Conservation (phyloP, 1,284 basidiomycete genomes). For the Ganoderma boninense region DNA sequence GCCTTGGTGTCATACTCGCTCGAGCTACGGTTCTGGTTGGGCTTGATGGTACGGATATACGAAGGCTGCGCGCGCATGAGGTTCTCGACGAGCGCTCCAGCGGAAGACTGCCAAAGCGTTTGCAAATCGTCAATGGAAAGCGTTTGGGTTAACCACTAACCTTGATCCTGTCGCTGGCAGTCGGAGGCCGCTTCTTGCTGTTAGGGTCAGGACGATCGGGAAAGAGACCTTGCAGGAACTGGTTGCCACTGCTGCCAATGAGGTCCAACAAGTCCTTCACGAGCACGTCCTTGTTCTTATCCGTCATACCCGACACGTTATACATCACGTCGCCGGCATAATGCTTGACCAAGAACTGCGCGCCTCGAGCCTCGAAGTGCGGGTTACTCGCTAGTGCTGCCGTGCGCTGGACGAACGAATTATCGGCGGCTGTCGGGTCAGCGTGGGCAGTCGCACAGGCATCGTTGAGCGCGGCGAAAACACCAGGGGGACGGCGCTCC, state of each 20-base stretch:
- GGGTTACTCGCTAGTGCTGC: slow-evolving; percentile 83
- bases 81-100: slow-evolving; percentile 95
- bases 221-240: slow-evolving; percentile 91
- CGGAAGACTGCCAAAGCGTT: slow-evolving; percentile 71
- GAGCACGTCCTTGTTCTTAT: slow-evolving; percentile 99
- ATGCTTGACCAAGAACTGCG: slow-evolving; percentile 92
- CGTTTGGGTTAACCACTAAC: slow-evolving; percentile 45
- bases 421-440: slow-evolving; percentile 96
- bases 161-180: slow-evolving; percentile 98
- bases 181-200: slow-evolving; percentile 98
- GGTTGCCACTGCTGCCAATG: slow-evolving; percentile 81
- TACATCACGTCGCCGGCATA: slow-evolving; percentile 99
- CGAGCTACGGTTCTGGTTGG: slow-evolving; percentile 95
- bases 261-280: slow-evolving; percentile 96
- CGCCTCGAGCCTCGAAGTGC: slow-evolving; percentile 93
- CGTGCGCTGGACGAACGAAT: slow-evolving; percentile 95
- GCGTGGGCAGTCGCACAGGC: slow-evolving; percentile 99
- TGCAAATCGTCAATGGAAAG: too few species aligned
- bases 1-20: slow-evolving; percentile 95
- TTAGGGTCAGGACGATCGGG: slow-evolving; percentile 95
- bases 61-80: slow-evolving; percentile 96
- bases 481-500: slow-evolving; percentile 94
- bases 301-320: slow-evolving; percentile 97
- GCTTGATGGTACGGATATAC: slow-evolving; percentile 99
- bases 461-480: slow-evolving; percentile 98